Evolutionary conservation across 2,329 filamentous ascomycete genomes (phyloP).

Genomic region (Colletotrichum lupini): DNA sequence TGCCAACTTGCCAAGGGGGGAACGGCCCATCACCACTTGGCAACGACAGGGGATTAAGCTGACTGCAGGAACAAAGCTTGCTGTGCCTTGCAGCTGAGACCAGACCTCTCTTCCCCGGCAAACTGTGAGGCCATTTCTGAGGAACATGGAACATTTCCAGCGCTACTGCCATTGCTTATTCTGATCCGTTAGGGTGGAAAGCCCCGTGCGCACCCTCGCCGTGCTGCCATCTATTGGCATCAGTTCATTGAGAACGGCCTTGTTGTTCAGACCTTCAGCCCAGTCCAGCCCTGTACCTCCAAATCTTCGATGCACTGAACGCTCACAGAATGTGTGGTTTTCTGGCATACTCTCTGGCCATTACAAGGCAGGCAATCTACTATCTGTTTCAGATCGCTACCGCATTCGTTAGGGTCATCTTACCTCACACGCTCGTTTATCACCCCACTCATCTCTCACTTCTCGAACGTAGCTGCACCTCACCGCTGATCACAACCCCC

Average conservation of each 20-base stretch:
- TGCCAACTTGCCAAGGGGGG: neutral
- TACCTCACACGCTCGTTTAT: neutral
- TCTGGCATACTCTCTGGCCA: neutral
- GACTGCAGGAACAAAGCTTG: neutral
- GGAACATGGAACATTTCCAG: neutral
- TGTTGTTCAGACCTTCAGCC: neutral
- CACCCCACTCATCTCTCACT: neutral
- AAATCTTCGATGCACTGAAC: no score
- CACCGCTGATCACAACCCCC: slow-evolving; percentile 20
- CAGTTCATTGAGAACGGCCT: neutral
- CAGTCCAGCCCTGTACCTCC: neutral
- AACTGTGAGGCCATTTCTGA: neutral
- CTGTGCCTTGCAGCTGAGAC: neutral
- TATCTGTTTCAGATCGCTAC: neutral
- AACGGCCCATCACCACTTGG: neutral
- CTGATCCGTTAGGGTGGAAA: neutral
- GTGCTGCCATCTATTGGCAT: neutral
- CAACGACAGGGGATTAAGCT: neutral
- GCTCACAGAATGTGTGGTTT: neutral
- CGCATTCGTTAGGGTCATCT: neutral
- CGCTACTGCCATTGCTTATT: slow-evolving; percentile 20
- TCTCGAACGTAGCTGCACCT: neutral
- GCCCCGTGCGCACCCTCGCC: neutral
- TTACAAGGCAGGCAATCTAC: neutral
- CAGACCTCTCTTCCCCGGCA: neutral